Conservation (phyloP, 345 rosid genomes). For the Populus euphratica region DNA sequence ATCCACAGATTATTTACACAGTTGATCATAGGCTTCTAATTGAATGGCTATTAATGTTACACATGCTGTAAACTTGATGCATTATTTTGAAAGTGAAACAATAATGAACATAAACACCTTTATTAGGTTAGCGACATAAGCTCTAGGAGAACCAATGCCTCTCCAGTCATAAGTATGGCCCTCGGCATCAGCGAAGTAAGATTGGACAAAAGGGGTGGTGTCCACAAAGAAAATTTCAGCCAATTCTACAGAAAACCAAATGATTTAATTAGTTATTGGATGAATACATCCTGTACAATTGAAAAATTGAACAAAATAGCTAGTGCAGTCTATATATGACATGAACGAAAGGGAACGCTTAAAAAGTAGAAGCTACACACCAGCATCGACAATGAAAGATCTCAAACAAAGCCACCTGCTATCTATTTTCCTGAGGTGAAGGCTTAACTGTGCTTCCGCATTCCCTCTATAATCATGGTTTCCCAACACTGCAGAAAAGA, state of each 20-base stretch:
- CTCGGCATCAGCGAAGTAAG: slow-evolving; percentile 39
- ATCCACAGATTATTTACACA: not conserved
- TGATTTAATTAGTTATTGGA: not conserved
- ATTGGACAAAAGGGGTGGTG: slow-evolving; percentile 50
- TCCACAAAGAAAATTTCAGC: slow-evolving; percentile 57
- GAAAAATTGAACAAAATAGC: not conserved
- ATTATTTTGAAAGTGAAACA: not conserved
- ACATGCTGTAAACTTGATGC: not conserved
- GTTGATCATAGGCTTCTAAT: not conserved
- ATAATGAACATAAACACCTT: slow-evolving; percentile 23
- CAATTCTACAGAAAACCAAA: slow-evolving; percentile 23
- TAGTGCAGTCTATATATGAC: not conserved
- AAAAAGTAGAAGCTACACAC: slow-evolving; percentile 8
- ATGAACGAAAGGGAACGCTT: not conserved
- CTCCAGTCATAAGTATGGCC: slow-evolving; percentile 54
- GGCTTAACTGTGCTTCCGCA: slow-evolving; percentile 58
- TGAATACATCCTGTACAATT: not conserved
- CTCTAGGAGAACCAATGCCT: slow-evolving; percentile 30
- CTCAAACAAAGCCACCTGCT: slow-evolving; percentile 73
- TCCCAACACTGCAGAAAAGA: slow-evolving; percentile 43
- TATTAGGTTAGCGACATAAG: slow-evolving; percentile 35
- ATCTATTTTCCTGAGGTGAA: slow-evolving; percentile 46
- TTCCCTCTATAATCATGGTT: slow-evolving; percentile 87
- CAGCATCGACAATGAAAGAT: slow-evolving; percentile 55
- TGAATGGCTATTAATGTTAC: not conserved